These are phyloP conservation scores for Chrysosporium keratinophilum DNA, from an alignment of 2,329 filamentous ascomycete genomes.

Conservation along the genomic window DNA sequence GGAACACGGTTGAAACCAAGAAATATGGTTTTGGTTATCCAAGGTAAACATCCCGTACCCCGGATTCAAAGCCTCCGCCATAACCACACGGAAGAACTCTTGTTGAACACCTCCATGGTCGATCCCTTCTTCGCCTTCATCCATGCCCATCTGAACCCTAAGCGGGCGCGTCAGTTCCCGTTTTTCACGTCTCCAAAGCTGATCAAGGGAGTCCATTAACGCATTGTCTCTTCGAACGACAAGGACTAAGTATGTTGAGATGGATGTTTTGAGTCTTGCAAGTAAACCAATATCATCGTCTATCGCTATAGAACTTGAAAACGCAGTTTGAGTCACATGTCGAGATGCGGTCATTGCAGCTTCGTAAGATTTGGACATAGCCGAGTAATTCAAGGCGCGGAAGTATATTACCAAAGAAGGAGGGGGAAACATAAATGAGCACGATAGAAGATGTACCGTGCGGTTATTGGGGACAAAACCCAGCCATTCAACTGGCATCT, in stretches of 20 bases:
- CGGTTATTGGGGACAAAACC: slow-evolving; percentile 51
- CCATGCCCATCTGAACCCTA: slow-evolving; percentile 76
- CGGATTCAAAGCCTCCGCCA: slow-evolving; percentile 68
- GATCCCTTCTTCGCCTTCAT: slow-evolving; percentile 73
- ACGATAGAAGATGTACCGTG: slow-evolving; percentile 64
- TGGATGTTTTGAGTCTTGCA: slow-evolving; percentile 54
- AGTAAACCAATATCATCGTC: slow-evolving; percentile 52
- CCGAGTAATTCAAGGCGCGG: slow-evolving; percentile 73
- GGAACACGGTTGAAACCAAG: slow-evolving; percentile 79
- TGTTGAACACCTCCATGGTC: slow-evolving; percentile 94
- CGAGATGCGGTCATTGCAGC: slow-evolving; percentile 45
- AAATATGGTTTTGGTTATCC: slow-evolving; percentile 64
- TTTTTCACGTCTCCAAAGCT: slow-evolving; percentile 77
- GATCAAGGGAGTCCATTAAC: slow-evolving; percentile 66
- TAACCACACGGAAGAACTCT: slow-evolving; percentile 82
- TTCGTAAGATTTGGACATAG: slow-evolving; percentile 73
- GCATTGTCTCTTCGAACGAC: slow-evolving; percentile 58
- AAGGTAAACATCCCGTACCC: slow-evolving; percentile 68
- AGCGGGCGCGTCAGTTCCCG: slow-evolving; percentile 74
- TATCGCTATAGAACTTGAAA: slow-evolving; percentile 30
- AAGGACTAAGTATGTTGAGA: slow-evolving; percentile 60
- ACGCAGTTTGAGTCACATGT: slow-evolving; percentile 39
- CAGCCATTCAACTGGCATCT: slow-evolving; percentile 64
- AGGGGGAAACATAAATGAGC: slow-evolving; percentile 67
- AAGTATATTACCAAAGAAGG: slow-evolving; percentile 71